Evolutionary conservation across 2,329 filamentous ascomycete genomes (phyloP), one percentile per base, ranked within the genome.

Genomic region (Claviceps spartinae): DNA sequence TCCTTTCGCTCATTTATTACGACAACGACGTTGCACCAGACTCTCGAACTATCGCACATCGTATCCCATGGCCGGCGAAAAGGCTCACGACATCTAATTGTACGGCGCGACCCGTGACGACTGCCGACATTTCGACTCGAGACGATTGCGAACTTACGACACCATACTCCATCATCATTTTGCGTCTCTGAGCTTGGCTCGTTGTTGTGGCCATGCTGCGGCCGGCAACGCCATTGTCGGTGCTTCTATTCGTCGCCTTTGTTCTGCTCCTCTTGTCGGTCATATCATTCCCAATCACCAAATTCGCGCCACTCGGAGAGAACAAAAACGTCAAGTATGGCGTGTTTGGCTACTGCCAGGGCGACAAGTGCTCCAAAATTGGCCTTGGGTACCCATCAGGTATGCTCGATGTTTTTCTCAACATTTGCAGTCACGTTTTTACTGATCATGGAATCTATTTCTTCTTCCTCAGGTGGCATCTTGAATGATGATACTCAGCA

Each of bases 211-310:
- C 72, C 72, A 88, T 95, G 81, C 75, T 97, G 67, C 87, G 90
- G 63, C 90, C 93, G 56, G 91, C 93, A 56, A 97, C 93, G 55
- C 91, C 93, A 59, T 74, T 98, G 65, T 83, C 90, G 60, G 74
- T 95, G 59, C 73, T 97, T 66, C 84, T 97, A 63, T 79, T 94
- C 56, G 76, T 79, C 62, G 89, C 91, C 58, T 96, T 98, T 68
- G 85, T 76, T 56, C 75, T 97, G 56, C 77, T 97, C 50, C 74
- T 97, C 47, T 75, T 98, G 41, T 87, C 89, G 47, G 87, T 90
- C 41, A 72, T 98, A n/a, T 95, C 91, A 1, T 90, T 88, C 0
- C 93, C 93, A 18, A 82, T 98, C 59, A 85, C 97, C 64, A 82
- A 85, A 63, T 78, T 76, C 26, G 94, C 98, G 47, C 88, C 89